A percentile compares a stretch with the other conserved stretches of the same genome.
phyloP scores from a whole-genome alignment of 805 yeast species.

The Komagataella pseudopastoris region DNA sequence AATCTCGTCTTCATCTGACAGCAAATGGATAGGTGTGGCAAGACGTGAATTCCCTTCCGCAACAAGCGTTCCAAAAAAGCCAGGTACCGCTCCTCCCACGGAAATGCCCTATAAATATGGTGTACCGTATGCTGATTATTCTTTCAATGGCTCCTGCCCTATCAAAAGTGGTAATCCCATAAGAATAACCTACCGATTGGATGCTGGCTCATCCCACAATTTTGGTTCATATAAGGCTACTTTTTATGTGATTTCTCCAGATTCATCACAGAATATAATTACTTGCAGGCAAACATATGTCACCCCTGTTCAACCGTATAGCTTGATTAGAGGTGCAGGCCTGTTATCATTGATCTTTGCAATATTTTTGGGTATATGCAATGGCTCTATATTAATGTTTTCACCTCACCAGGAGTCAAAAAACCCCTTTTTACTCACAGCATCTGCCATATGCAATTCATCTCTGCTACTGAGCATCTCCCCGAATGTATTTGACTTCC shows the following conservation, averaged over 20 bases:
- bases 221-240: slow-evolving; percentile 32
- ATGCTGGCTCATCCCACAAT: slow-evolving; percentile 12
- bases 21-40: not conserved
- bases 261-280: slow-evolving; percentile 19
- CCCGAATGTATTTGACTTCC: slow-evolving; percentile 34
- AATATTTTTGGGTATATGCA: slow-evolving; percentile 20
- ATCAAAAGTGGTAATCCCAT: slow-evolving; percentile 12
- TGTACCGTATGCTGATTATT: not conserved
- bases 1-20: not conserved
- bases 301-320: slow-evolving; percentile 29
- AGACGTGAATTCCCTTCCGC: not conserved
- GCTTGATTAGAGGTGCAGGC: slow-evolving; percentile 25
- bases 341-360: slow-evolving; percentile 25
- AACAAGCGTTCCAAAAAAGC: not conserved
- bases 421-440: slow-evolving; percentile 34
- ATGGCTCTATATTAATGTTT: slow-evolving; percentile 22
- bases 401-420: slow-evolving; percentile 50
- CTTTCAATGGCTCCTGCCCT: slow-evolving; percentile 13
- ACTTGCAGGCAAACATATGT: slow-evolving; percentile 35
- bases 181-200: slow-evolving; percentile 11
- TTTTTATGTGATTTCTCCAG: slow-evolving; percentile 28
- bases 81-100: slow-evolving; percentile 1
- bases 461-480: slow-evolving; percentile 40
- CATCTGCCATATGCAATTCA: slow-evolving; percentile 47
- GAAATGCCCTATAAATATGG: not conserved